A percentile compares a stretch with the other conserved stretches of the same genome.
phyloP scores from a whole-genome alignment of 352 stramenopile species.

The Stramenopiles sp. region DNA sequence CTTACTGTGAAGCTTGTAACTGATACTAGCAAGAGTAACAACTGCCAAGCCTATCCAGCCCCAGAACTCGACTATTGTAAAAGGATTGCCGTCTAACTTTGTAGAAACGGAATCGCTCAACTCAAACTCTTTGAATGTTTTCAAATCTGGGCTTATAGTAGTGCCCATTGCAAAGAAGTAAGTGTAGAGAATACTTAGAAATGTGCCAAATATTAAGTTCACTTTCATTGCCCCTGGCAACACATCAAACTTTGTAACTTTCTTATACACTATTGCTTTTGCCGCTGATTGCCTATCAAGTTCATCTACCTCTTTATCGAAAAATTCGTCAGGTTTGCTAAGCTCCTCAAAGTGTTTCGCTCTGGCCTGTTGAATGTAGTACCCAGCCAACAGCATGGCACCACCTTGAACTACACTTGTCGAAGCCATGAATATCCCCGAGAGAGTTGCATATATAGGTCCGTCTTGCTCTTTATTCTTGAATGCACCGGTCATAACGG shows the following conservation, averaged over 20 bases:
- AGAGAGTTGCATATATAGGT: conserved; percentile 14
- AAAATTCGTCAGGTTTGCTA: conserved; percentile 7
- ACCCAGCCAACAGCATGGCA: conserved; percentile 24
- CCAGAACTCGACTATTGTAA: conserved; percentile 22
- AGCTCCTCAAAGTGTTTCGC: conserved; percentile 26
- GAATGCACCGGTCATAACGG: conserved; percentile 30
- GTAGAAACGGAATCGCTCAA: conserved; percentile 24
- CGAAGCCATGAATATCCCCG: conserved; percentile 13
- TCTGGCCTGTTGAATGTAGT: conserved; percentile 24
- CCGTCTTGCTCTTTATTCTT: conserved; percentile 29
- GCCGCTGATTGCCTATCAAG: conserved; percentile 13
- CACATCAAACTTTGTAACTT: conserved; percentile 17
- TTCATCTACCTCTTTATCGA: conserved; percentile 25
- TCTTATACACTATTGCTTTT: background rate
- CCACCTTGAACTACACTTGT: conserved; percentile 13
- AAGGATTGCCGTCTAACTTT: conserved; percentile 21
- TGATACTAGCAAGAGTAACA: background rate
- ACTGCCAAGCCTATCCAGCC: background rate
- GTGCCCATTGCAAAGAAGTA: conserved; percentile 18
- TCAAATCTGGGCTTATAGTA: background rate
- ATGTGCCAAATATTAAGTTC: conserved; percentile 16
- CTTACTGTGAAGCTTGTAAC: background rate
- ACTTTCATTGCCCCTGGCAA: conserved; percentile 1
- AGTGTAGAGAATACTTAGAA: conserved; percentile 16
- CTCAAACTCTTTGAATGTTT: conserved; percentile 20